Percentiles rank a stretch among this genome's conserved stretches.
Conservation (phyloP, 768 basidiomycete genomes). For the Rhodotorula sphaerocarpa region DNA sequence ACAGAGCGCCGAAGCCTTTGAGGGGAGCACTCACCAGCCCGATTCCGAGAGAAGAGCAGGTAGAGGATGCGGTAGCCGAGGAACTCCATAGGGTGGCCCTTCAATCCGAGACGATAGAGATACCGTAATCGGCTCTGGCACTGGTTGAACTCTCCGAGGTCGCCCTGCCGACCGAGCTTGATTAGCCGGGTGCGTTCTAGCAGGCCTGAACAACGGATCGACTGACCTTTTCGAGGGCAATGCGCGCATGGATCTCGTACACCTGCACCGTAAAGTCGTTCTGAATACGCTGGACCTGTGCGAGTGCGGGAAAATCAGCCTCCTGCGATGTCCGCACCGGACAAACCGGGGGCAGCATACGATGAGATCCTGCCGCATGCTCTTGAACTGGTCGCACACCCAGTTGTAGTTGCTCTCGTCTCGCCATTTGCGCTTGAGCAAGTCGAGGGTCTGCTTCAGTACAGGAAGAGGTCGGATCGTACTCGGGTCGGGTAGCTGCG, state of each 20-base stretch:
- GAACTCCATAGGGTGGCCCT: slow-evolving; percentile 89
- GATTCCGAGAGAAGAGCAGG: slow-evolving; percentile 85
- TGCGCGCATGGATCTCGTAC: slow-evolving; percentile 95
- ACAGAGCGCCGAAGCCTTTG: neutral
- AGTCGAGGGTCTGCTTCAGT: slow-evolving; percentile 71
- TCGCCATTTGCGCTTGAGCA: slow-evolving; percentile 82
- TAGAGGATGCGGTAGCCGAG: slow-evolving; percentile 95
- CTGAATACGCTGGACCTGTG: slow-evolving; percentile 93
- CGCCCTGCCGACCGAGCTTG: slow-evolving; percentile 57
- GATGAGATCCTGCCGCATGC: slow-evolving; percentile 90
- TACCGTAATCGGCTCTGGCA: slow-evolving; percentile 84
- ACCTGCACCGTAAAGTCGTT: slow-evolving; percentile 95
- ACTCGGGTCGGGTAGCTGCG: slow-evolving; percentile 88
- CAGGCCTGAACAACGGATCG: neutral
- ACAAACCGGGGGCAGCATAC: neutral
- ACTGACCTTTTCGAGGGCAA: slow-evolving; percentile 81
- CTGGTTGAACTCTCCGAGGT: slow-evolving; percentile 98
- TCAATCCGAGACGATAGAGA: slow-evolving; percentile 86
- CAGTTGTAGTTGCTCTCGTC: slow-evolving; percentile 69
- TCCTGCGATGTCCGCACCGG: neutral
- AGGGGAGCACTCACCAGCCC: slow-evolving; percentile 66
- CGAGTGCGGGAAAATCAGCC: neutral
- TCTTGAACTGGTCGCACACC: slow-evolving; percentile 98
- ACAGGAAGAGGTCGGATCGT: slow-evolving; percentile 82
- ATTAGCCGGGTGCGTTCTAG: no score